Conservation (phyloP, 306 rosid genomes). For the Sechiopsis laciniata region DNA sequence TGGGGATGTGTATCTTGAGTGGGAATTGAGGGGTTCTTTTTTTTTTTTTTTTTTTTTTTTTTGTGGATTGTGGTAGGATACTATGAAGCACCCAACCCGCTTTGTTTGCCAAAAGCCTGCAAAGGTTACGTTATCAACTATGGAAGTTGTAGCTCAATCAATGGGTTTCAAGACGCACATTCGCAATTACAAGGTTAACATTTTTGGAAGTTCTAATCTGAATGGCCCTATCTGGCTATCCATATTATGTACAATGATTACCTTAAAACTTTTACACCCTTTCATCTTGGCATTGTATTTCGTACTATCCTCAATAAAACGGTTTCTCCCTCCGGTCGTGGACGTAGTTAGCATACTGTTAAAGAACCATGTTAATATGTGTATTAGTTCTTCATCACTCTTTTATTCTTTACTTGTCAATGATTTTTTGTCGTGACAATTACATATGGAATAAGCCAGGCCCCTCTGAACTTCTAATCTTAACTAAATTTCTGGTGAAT, state of each 20-base stretch:
- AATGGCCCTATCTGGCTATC: not conserved
- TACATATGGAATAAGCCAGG: not conserved
- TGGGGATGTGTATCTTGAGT: too few relatives aligned
- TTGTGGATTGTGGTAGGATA: constrained; percentile 39
- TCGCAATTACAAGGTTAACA: constrained; percentile 72
- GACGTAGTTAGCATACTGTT: too few relatives aligned
- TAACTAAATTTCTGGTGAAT: constrained; percentile 24
- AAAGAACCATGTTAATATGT: too few relatives aligned
- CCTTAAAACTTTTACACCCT: too few relatives aligned
- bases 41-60: too few relatives aligned
- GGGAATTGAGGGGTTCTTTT: too few relatives aligned
- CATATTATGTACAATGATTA: not conserved
- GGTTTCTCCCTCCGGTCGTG: too few relatives aligned
- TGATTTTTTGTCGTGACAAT: not conserved
- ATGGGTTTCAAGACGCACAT: constrained; percentile 90
- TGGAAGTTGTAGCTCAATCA: constrained; percentile 93
- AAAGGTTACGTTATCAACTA: constrained; percentile 68
- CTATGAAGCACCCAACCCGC: constrained; percentile 63
- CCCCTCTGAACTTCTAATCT: not conserved
- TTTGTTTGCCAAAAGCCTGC: constrained; percentile 85
- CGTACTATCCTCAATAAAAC: too few relatives aligned
- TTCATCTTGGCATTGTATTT: too few relatives aligned
- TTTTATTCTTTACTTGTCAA: too few relatives aligned
- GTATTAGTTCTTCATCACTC: too few relatives aligned
- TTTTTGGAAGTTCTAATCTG: constrained; percentile 16